Percentiles rank a stretch among this genome's conserved stretches.
Conservation (phyloP, 257 asterid species). For the Paraleonurus japonicus region DNA sequence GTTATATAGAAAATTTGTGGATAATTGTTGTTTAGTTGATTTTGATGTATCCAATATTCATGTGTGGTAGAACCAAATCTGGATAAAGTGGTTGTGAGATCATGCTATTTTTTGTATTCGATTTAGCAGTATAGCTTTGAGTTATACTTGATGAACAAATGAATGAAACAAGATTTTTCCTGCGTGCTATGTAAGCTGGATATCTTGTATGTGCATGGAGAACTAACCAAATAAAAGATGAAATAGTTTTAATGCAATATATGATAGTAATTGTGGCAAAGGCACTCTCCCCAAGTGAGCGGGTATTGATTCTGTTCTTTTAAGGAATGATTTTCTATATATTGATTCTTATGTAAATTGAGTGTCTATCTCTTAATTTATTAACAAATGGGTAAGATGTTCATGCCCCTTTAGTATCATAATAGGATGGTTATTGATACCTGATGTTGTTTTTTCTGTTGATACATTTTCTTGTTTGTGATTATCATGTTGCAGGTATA, state of each 20-base stretch:
- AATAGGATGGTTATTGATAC: neutral
- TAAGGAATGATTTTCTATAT: neutral
- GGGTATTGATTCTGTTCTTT: too few species aligned
- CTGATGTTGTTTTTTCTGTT: neutral
- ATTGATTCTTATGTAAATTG: neutral
- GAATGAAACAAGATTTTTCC: too few species aligned
- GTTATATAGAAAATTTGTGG: too few species aligned
- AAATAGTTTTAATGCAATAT: too few species aligned
- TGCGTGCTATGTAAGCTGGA: too few species aligned
- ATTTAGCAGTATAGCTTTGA: too few species aligned
- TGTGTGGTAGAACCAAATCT: neutral
- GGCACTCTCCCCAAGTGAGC: too few species aligned
- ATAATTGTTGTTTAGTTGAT: neutral
- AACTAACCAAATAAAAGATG: too few species aligned
- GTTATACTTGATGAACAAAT: too few species aligned
- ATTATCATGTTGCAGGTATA: slow-evolving; percentile 52
- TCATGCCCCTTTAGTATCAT: neutral
- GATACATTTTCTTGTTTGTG: neutral
- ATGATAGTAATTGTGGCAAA: too few species aligned
- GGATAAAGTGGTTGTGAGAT: neutral
- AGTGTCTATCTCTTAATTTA: neutral
- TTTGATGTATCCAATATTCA: neutral
- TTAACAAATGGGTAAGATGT: neutral
- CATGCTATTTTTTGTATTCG: neutral
- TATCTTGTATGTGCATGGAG: too few species aligned